Evolutionary conservation across 306 rosid genomes (phyloP).

Genomic region (Acacia confusa): DNA sequence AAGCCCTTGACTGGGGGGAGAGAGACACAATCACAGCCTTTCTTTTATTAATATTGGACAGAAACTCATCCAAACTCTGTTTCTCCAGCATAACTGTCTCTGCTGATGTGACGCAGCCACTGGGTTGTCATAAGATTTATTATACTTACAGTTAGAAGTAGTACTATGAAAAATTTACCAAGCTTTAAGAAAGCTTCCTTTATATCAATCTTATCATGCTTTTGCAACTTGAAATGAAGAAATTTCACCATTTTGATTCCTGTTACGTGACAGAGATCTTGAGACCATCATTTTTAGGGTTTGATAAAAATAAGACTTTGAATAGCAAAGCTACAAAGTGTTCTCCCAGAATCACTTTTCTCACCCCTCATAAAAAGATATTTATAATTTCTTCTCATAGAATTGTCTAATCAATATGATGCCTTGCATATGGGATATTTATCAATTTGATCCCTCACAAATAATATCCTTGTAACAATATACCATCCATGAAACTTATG

Average conservation of each 20-base stretch:
- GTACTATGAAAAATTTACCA: neutral
- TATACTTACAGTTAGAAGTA: neutral
- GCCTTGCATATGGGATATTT: neutral
- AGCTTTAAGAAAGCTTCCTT: neutral
- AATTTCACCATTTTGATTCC: neutral
- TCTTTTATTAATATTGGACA: slow-evolving; percentile 62
- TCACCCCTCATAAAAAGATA: neutral
- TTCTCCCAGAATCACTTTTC: neutral
- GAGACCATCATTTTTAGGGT: neutral
- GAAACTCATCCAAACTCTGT: slow-evolving; percentile 94
- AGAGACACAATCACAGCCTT: slow-evolving; percentile 74
- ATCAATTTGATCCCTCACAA: neutral
- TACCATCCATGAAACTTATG: neutral
- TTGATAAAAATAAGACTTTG: neutral
- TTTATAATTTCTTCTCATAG: neutral
- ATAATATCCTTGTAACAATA: neutral
- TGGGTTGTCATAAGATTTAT: slow-evolving; percentile 44
- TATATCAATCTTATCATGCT: neutral
- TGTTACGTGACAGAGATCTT: neutral
- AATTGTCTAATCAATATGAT: neutral
- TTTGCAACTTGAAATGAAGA: neutral
- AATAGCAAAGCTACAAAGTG: neutral
- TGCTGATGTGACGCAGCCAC: slow-evolving; percentile 96
- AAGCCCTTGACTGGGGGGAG: slow-evolving; percentile 96
- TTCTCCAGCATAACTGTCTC: slow-evolving; percentile 97